These are phyloP conservation scores for Solanum chmielewskii DNA, from an alignment of 257 asterid genomes.

Conservation along the genomic window DNA sequence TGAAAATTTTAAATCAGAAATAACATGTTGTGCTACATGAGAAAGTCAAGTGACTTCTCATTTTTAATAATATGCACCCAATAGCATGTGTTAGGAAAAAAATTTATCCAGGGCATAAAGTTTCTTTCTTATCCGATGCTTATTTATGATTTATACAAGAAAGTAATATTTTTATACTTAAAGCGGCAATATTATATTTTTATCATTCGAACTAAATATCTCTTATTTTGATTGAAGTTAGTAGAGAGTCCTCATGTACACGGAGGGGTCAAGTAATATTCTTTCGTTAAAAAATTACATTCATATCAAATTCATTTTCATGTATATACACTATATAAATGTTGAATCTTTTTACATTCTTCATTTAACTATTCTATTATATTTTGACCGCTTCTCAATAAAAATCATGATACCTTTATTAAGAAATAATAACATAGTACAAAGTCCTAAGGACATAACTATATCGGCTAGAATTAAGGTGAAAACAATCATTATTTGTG, in stretches of 20 bases:
- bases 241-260: rapidly evolving
- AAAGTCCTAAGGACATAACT: background rate
- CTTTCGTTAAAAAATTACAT: background rate
- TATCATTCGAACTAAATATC: background rate
- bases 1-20: background rate
- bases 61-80: background rate
- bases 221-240: background rate
- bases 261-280: background rate
- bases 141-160: background rate
- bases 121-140: background rate
- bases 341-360: background rate
- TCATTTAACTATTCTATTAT: background rate
- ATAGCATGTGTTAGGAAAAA: background rate
- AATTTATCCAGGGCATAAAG: background rate
- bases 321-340: background rate
- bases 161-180: no score
- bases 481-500: background rate
- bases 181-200: background rate
- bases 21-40: background rate
- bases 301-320: background rate
- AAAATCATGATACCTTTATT: background rate
- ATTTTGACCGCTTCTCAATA: background rate
- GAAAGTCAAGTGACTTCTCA: background rate
- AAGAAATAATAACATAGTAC: background rate
- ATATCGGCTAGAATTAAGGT: background rate